A percentile compares a stretch with the other conserved stretches of the same genome.
Conservation (phyloP, 2,329 filamentous ascomycete species). For the Hypoxylon sp. region DNA sequence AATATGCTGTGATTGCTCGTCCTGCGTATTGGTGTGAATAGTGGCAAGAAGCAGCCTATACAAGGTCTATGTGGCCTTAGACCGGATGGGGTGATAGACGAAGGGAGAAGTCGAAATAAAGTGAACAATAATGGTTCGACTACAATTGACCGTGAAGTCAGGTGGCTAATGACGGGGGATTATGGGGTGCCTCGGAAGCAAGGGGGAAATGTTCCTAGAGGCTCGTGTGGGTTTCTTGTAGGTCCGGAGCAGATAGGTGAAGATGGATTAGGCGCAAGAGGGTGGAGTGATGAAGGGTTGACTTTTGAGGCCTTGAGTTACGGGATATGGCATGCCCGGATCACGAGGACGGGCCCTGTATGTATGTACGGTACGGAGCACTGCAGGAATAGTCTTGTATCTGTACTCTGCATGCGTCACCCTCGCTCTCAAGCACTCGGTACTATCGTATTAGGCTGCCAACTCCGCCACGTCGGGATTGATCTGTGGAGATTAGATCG, state of each 20-base stretch:
- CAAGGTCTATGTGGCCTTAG: slow-evolving; percentile 22
- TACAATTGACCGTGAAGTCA: slow-evolving; percentile 32
- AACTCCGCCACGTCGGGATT: slow-evolving; percentile 41
- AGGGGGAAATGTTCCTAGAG: slow-evolving; percentile 42
- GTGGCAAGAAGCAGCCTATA: slow-evolving; percentile 28
- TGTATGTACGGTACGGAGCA: slow-evolving; percentile 30
- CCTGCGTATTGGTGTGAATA: slow-evolving; percentile 26
- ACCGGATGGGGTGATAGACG: slow-evolving; percentile 14
- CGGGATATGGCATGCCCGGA: slow-evolving; percentile 37
- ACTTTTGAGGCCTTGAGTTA: slow-evolving; percentile 31
- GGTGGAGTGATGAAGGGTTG: slow-evolving; percentile 38
- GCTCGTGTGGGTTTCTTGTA: slow-evolving; percentile 36
- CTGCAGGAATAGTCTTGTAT: slow-evolving; percentile 23
- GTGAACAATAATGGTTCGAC: slow-evolving; percentile 26
- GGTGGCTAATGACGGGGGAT: slow-evolving; percentile 35
- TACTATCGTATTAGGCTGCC: slow-evolving; percentile 14
- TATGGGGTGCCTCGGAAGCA: slow-evolving; percentile 31
- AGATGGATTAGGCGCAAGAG: slow-evolving; percentile 27
- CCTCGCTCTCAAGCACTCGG: slow-evolving; percentile 29
- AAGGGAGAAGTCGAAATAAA: slow-evolving; percentile 13
- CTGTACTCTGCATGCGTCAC: slow-evolving; percentile 40
- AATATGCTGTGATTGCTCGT: slow-evolving; percentile 31
- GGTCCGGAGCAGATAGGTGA: slow-evolving; percentile 24
- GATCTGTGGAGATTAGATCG: slow-evolving; percentile 46
- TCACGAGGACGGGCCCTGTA: slow-evolving; percentile 35